A percentile compares a stretch with the other conserved stretches of the same genome.
Evolutionary conservation across 179 eudicot species (phyloP).

Genomic region (Gypsophila paniculata): DNA sequence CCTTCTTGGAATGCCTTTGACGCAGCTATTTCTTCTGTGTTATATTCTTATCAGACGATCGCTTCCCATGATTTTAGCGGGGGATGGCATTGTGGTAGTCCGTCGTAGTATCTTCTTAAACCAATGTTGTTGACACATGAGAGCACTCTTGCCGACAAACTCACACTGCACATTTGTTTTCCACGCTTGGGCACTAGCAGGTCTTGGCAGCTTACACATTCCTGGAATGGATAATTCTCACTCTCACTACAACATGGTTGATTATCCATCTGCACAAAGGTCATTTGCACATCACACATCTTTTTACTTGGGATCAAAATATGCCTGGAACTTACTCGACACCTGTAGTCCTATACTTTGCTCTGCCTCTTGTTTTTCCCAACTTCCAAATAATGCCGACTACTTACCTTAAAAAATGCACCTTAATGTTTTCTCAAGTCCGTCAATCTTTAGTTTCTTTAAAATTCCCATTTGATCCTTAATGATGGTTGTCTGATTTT

Average conservation of each 20-base stretch:
- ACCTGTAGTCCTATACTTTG: constrained; percentile 16
- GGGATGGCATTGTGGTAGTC: not conserved
- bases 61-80: not conserved
- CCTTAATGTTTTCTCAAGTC: not conserved
- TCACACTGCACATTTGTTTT: constrained; percentile 85
- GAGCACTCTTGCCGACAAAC: constrained; percentile 58
- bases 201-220: constrained; percentile 89
- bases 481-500: constrained; percentile 16
- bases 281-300: constrained; percentile 94
- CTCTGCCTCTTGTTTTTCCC: constrained; percentile 10
- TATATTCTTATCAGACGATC: constrained; percentile 3
- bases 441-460: constrained; percentile 8
- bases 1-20: not conserved
- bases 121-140: constrained; percentile 49
- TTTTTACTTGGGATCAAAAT: constrained; percentile 37
- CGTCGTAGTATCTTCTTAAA: constrained; percentile 25
- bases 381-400: not conserved
- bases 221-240: constrained; percentile 93
- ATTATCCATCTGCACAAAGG: constrained; percentile 97
- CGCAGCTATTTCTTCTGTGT: not conserved
- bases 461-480: not conserved
- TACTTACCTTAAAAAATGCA: not conserved
- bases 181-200: constrained; percentile 97
- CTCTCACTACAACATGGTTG: constrained; percentile 89
- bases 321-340: constrained; percentile 29